phyloP scores from a whole-genome alignment of 2,329 filamentous ascomycete genomes.

The Colletotrichum euphorbiae region DNA sequence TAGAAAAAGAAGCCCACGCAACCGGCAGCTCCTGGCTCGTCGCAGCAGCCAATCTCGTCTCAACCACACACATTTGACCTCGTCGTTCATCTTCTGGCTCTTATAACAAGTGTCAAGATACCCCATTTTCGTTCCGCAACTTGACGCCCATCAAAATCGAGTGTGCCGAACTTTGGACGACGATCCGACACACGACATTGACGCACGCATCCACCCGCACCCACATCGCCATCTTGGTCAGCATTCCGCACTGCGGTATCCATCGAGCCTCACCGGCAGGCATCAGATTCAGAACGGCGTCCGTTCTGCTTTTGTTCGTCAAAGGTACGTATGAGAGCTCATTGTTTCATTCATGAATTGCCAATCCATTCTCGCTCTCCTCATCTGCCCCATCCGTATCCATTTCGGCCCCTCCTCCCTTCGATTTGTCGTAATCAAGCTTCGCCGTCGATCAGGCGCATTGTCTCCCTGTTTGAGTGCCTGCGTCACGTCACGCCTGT shows the following conservation, averaged over 20 bases:
- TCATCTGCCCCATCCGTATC: constrained; percentile 6
- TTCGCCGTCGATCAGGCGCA: constrained; percentile 29
- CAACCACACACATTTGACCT: constrained; percentile 8
- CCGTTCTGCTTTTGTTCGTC: neutral
- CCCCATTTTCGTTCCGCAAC: constrained; percentile 6
- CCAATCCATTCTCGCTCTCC: constrained; percentile 10
- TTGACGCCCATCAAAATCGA: constrained; percentile 18
- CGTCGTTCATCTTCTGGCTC: constrained; percentile 29
- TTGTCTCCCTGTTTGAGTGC: constrained; percentile 21
- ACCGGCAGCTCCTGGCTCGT: constrained; percentile 26
- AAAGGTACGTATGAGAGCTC: constrained; percentile 18
- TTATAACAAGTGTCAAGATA: constrained; percentile 30
- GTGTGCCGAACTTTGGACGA: constrained; percentile 29
- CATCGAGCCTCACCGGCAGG: constrained; percentile 22
- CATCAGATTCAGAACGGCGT: neutral
- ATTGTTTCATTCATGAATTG: constrained; percentile 24
- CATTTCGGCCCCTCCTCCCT: constrained; percentile 26
- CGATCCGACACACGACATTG: constrained; percentile 29
- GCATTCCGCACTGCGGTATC: constrained; percentile 3
- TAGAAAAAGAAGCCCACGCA: constrained; percentile 28
- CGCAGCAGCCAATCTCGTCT: constrained; percentile 34
- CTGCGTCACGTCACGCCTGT: constrained; percentile 19
- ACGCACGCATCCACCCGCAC: constrained; percentile 20
- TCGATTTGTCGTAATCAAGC: constrained; percentile 26
- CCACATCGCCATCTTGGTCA: constrained; percentile 23